Evolutionary conservation across 1,284 basidiomycete genomes (phyloP).

Genomic region (Tylopilus sp.): DNA sequence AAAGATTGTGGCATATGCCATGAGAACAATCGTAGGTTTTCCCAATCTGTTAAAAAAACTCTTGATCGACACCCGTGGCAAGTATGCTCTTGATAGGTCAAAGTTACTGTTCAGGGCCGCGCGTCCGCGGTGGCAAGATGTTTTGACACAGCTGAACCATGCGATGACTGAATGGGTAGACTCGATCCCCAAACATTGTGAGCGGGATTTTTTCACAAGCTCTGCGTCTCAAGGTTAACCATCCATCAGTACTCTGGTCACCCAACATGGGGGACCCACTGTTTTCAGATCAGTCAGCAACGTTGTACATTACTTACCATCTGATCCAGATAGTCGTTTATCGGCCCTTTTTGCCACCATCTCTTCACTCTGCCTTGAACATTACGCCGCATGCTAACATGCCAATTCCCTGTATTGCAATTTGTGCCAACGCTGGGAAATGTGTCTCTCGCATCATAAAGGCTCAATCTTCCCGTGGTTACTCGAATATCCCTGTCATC

Average conservation of each 20-base stretch:
- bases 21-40: slow-evolving; percentile 60
- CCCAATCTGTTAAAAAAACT: slow-evolving; percentile 3
- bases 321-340: slow-evolving; percentile 68
- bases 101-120: slow-evolving; percentile 48
- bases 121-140: slow-evolving; percentile 52
- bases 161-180: slow-evolving; percentile 71
- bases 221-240: not conserved
- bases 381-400: slow-evolving; percentile 27
- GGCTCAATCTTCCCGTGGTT: slow-evolving; percentile 41
- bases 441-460: slow-evolving; percentile 61
- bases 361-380: slow-evolving; percentile 22
- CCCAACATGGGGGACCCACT: slow-evolving; percentile 48
- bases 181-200: slow-evolving; percentile 63
- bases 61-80: slow-evolving; percentile 11
- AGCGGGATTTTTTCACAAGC: slow-evolving; percentile 27
- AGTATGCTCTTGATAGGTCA: slow-evolving; percentile 72
- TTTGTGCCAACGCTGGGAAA: slow-evolving; percentile 63
- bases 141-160: slow-evolving; percentile 67
- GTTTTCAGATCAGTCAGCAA: slow-evolving; percentile 65
- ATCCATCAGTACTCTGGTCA: slow-evolving; percentile 59
- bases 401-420: slow-evolving; percentile 51
- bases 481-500: slow-evolving; percentile 38
- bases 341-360: slow-evolving; percentile 64
- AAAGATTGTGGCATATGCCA: slow-evolving; percentile 64
- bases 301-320: slow-evolving; percentile 67